Evolutionary conservation across 202 grass and related monocot genomes (phyloP).

Genomic region (Bolboschoenoplectus hybrid): DNA sequence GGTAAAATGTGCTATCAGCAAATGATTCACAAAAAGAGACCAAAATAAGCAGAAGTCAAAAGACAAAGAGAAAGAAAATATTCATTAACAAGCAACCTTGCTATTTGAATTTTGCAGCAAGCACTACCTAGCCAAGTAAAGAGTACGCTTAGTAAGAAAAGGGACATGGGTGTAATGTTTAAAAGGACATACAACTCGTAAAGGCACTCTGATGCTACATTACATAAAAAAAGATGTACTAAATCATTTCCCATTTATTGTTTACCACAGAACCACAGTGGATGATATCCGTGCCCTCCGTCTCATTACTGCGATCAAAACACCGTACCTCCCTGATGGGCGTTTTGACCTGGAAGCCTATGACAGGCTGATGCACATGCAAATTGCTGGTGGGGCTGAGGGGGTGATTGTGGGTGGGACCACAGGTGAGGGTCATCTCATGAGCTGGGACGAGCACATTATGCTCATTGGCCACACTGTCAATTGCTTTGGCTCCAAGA

Average conservation of each 20-base stretch:
- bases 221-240: not conserved
- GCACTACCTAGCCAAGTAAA: slow-evolving; percentile 7
- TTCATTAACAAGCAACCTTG: not conserved
- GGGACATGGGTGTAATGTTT: not conserved
- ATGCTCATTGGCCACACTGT: slow-evolving; percentile 96
- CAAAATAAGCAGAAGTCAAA: not conserved
- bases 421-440: slow-evolving; percentile 89
- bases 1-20: not conserved
- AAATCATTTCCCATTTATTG: slow-evolving; percentile 15
- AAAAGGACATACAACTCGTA: not conserved
- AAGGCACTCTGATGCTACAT: not conserved
- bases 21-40: not conserved
- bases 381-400: slow-evolving; percentile 73
- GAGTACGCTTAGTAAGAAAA: not conserved
- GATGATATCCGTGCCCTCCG: slow-evolving; percentile 65
- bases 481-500: slow-evolving; percentile 85
- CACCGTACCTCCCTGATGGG: slow-evolving; percentile 93
- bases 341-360: slow-evolving; percentile 98
- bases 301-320: slow-evolving; percentile 82
- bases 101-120: slow-evolving; percentile 1
- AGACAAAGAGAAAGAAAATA: not conserved
- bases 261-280: slow-evolving; percentile 62
- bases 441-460: slow-evolving; percentile 99
- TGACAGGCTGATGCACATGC: slow-evolving; percentile 77
- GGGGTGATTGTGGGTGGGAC: slow-evolving; percentile 93